Evolutionary conservation across 2,329 filamentous ascomycete genomes (phyloP).

Genomic region (Trichoderma koningii): DNA sequence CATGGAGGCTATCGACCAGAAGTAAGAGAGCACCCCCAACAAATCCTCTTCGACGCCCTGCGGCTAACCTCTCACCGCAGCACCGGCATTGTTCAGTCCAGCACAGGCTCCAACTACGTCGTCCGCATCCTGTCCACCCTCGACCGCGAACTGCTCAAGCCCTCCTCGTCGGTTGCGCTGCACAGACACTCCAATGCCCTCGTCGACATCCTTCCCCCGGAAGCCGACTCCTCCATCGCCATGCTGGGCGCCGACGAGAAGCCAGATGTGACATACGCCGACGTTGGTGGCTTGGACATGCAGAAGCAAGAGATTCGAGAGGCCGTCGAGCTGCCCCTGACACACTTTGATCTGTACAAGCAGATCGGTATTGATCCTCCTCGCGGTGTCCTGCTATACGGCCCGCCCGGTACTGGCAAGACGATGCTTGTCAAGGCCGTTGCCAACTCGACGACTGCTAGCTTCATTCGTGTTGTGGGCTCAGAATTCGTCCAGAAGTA

Average conservation of each 20-base stretch:
- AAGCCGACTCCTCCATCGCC: slow-evolving; percentile 97
- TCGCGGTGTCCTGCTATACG: slow-evolving; percentile 92
- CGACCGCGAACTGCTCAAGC: slow-evolving; percentile 96
- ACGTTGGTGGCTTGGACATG: slow-evolving; percentile 98
- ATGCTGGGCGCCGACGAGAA: slow-evolving; percentile 98
- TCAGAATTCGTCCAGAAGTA: slow-evolving; percentile 99
- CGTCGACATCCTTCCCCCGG: slow-evolving; percentile 97
- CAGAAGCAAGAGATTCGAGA: slow-evolving; percentile 99
- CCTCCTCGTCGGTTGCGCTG: slow-evolving; percentile 93
- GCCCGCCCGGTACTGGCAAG: slow-evolving; percentile 93
- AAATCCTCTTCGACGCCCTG: too few species aligned
- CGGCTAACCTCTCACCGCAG: slow-evolving; percentile 48
- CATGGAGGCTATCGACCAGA: slow-evolving; percentile 99
- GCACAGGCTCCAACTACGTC: slow-evolving; percentile 97
- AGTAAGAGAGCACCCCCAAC: slow-evolving; percentile 55
- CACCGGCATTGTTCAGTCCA: slow-evolving; percentile 97
- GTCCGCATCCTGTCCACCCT: slow-evolving; percentile 97
- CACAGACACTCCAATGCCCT: slow-evolving; percentile 98
- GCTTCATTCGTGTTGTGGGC: slow-evolving; percentile 96
- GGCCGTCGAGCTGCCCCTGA: slow-evolving; percentile 93
- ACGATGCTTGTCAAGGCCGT: slow-evolving; percentile 98
- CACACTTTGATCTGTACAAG: slow-evolving; percentile 97
- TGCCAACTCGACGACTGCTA: slow-evolving; percentile 96
- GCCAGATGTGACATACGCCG: slow-evolving; percentile 95
- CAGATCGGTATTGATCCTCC: slow-evolving; percentile 99